These are phyloP conservation scores for Rhizophagus prolifer DNA, from an alignment of 192 early-diverging fungal species.

Conservation along the genomic window DNA sequence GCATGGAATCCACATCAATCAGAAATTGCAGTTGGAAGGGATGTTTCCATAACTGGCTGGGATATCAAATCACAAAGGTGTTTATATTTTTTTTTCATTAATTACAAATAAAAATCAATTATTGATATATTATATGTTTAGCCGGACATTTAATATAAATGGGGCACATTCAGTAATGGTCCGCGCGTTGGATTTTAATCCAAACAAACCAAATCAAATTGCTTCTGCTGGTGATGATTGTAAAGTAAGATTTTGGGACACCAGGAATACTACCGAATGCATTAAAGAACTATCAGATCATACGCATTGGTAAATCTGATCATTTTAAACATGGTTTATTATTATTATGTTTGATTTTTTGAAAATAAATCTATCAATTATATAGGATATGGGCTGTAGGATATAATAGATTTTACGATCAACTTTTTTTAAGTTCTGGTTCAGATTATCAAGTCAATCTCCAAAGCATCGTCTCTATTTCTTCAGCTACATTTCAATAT, in stretches of 20 bases:
- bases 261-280: conserved; percentile 52
- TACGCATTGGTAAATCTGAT: conserved; percentile 68
- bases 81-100: neutral
- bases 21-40: conserved; percentile 62
- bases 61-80: conserved; percentile 62
- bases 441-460: conserved; percentile 88
- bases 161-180: conserved; percentile 76
- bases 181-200: conserved; percentile 80
- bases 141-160: conserved; percentile 48
- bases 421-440: conserved; percentile 81
- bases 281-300: conserved; percentile 76
- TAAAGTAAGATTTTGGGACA: conserved; percentile 86
- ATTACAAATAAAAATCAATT: neutral
- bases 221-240: conserved; percentile 89
- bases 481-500: conserved; percentile 65
- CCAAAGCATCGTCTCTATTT: conserved; percentile 81
- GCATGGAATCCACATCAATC: conserved; percentile 67
- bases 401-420: conserved; percentile 91
- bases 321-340: neutral
- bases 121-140: conserved; percentile 31
- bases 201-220: conserved; percentile 80
- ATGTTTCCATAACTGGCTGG: conserved; percentile 64
- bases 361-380: neutral
- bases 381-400: conserved; percentile 77
- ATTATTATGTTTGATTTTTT: neutral